phyloP scores from a whole-genome alignment of 805 yeast species.

The Candida tammaniensis region DNA sequence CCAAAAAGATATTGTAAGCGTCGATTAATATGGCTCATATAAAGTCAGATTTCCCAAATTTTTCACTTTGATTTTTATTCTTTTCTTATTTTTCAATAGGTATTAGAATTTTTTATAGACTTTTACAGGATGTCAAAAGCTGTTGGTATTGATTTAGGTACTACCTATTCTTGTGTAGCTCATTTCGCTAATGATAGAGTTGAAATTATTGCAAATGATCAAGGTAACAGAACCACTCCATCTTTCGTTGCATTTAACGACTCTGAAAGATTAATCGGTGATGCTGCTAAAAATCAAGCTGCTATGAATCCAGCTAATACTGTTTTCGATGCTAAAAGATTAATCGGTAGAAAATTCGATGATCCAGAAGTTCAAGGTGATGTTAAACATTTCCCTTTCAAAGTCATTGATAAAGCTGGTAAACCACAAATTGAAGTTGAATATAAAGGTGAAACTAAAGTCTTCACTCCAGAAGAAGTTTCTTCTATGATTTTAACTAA shows the following conservation, averaged over 20 bases:
- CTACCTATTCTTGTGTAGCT: slow-evolving; percentile 95
- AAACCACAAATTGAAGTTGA: slow-evolving; percentile 84
- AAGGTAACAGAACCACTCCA: slow-evolving; percentile 98
- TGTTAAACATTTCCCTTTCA: slow-evolving; percentile 74
- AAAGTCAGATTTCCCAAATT: not conserved
- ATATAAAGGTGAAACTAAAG: slow-evolving; percentile 83
- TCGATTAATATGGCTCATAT: not conserved
- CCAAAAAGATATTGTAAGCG: too few relatives aligned
- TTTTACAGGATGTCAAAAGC: slow-evolving; percentile 45
- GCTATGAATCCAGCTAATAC: slow-evolving; percentile 93
- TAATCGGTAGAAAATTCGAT: slow-evolving; percentile 84
- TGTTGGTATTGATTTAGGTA: slow-evolving; percentile 92
- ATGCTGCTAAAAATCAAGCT: slow-evolving; percentile 97
- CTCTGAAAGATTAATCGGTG: slow-evolving; percentile 91
- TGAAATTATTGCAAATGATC: slow-evolving; percentile 96
- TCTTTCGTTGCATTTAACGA: slow-evolving; percentile 95
- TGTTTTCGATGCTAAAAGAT: slow-evolving; percentile 89
- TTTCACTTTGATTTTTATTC: not conserved
- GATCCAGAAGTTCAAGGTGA: slow-evolving; percentile 75
- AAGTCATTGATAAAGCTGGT: slow-evolving; percentile 69
- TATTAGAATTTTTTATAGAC: slow-evolving; percentile 2
- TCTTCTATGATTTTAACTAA: slow-evolving; percentile 89
- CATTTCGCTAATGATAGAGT: slow-evolving; percentile 90
- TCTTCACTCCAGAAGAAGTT: slow-evolving; percentile 92
- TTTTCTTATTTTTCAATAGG: not conserved